These are phyloP conservation scores for Pyrenophora tritici-repentis DNA, from an alignment of 2,329 filamentous ascomycete species.

Conservation along the genomic window DNA sequence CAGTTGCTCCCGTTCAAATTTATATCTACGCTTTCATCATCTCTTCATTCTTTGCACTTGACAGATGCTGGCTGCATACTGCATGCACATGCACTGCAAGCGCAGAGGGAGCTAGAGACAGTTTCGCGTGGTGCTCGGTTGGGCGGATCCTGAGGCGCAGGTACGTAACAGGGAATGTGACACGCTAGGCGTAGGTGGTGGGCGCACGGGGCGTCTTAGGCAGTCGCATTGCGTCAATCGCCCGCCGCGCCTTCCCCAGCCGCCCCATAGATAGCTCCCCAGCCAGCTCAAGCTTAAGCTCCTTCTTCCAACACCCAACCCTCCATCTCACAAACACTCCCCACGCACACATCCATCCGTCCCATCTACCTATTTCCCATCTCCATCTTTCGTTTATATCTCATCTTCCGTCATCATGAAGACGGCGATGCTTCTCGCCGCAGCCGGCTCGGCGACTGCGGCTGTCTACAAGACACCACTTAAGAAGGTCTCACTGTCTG, in stretches of 20 bases:
- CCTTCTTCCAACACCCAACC: conserved; percentile 7
- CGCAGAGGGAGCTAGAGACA: not conserved
- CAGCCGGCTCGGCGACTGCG: conserved; percentile 79
- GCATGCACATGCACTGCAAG: not conserved
- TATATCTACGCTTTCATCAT: too few species aligned
- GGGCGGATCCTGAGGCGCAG: not conserved
- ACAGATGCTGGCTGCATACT: not conserved
- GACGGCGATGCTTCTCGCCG: conserved; percentile 77
- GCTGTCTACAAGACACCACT: conserved; percentile 96
- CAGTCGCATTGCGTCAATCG: conserved; percentile 15
- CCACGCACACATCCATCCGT: conserved; percentile 11
- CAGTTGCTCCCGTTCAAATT: too few species aligned
- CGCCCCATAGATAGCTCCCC: conserved; percentile 17
- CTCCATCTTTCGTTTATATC: conserved; percentile 8
- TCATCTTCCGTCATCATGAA: conserved; percentile 67
- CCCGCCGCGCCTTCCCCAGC: conserved; percentile 12
- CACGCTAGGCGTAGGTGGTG: conserved; percentile 7
- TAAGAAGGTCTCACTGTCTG: conserved; percentile 89
- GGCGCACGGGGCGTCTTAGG: conserved; percentile 1
- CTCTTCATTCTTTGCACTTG: too few species aligned
- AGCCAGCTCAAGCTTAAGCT: conserved; percentile 17
- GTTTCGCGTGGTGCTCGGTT: not conserved
- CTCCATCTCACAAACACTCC: conserved; percentile 13
- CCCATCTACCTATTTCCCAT: conserved; percentile 6
- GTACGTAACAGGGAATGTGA: conserved; percentile 11